Evolutionary conservation across 805 yeast species (phyloP).

Genomic region (Teunomyces gatunensis): DNA sequence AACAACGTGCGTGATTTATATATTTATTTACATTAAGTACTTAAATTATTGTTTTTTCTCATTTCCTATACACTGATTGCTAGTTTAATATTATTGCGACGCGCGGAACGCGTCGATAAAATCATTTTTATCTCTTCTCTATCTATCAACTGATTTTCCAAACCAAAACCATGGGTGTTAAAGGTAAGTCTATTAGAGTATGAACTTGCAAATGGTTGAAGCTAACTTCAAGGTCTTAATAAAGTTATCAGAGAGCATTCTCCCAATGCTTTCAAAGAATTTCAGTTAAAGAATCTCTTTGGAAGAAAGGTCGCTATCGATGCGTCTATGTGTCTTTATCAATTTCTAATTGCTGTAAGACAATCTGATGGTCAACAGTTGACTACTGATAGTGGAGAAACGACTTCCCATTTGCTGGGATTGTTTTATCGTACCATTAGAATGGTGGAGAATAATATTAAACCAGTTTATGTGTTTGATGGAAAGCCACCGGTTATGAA

Average conservation of each 20-base stretch:
- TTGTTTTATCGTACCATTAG: slow-evolving; percentile 91
- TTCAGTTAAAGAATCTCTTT: slow-evolving; percentile 79
- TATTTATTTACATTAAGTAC: not conserved
- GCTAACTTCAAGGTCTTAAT: slow-evolving; percentile 62
- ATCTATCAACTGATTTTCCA: not conserved
- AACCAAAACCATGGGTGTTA: slow-evolving; percentile 23
- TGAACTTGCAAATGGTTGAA: not conserved
- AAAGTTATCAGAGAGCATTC: slow-evolving; percentile 88
- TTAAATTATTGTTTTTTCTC: not conserved
- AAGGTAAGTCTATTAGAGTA: slow-evolving; percentile 18
- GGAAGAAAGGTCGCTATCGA: slow-evolving; percentile 98
- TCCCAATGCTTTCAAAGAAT: slow-evolving; percentile 71
- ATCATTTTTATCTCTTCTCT: not conserved
- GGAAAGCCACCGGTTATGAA: slow-evolving; percentile 96
- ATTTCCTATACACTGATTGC: not conserved
- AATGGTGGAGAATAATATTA: slow-evolving; percentile 88
- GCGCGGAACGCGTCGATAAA: slow-evolving; percentile 2
- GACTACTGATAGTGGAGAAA: slow-evolving; percentile 85
- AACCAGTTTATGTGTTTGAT: slow-evolving; percentile 95
- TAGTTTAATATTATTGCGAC: not conserved
- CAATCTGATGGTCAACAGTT: slow-evolving; percentile 96
- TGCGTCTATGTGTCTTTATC: slow-evolving; percentile 96
- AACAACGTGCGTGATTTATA: slow-evolving; percentile 5
- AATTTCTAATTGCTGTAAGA: slow-evolving; percentile 92
- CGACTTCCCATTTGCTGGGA: slow-evolving; percentile 91